Percentiles rank a stretch among this genome's conserved stretches.
These are phyloP conservation scores for Coemansia sp. DNA, from an alignment of 192 early-diverging fungal species.

Conservation along the genomic window DNA sequence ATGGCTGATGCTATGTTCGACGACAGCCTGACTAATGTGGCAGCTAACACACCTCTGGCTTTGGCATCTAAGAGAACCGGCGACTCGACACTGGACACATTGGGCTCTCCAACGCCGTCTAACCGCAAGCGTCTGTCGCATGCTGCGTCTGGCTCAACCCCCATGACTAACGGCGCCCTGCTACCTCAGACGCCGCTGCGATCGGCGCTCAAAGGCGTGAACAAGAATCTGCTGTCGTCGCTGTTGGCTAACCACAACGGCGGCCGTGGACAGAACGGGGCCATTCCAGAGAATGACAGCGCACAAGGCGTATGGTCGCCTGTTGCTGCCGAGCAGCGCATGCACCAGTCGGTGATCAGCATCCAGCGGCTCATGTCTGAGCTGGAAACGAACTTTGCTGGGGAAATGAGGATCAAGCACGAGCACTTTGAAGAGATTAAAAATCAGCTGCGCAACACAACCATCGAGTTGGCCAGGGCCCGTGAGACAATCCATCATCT, in stretches of 20 bases:
- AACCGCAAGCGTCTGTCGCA: conserved; percentile 11
- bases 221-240: conserved; percentile 30
- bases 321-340: conserved; percentile 39
- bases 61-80: not conserved
- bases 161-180: conserved; percentile 5
- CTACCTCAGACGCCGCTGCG: conserved; percentile 38
- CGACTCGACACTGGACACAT: not conserved
- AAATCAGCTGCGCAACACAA: conserved; percentile 56
- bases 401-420: conserved; percentile 61
- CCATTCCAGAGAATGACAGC: not conserved
- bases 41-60: not conserved
- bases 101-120: conserved; percentile 28
- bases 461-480: conserved; percentile 59
- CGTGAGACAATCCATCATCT: conserved; percentile 57
- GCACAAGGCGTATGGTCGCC: conserved; percentile 34
- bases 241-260: conserved; percentile 19
- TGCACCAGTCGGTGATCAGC: conserved; percentile 50
- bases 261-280: not conserved
- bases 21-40: not conserved
- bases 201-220: conserved; percentile 19
- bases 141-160: conserved; percentile 1
- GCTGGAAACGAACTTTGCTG: conserved; percentile 67
- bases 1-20: conserved; percentile 13
- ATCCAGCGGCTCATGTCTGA: conserved; percentile 70
- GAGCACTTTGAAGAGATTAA: conserved; percentile 59